Evolutionary conservation across 2,329 filamentous ascomycete species (phyloP), one percentile per base, ranked within the genome.

Genomic region (Colletotrichum theobromicola): DNA sequence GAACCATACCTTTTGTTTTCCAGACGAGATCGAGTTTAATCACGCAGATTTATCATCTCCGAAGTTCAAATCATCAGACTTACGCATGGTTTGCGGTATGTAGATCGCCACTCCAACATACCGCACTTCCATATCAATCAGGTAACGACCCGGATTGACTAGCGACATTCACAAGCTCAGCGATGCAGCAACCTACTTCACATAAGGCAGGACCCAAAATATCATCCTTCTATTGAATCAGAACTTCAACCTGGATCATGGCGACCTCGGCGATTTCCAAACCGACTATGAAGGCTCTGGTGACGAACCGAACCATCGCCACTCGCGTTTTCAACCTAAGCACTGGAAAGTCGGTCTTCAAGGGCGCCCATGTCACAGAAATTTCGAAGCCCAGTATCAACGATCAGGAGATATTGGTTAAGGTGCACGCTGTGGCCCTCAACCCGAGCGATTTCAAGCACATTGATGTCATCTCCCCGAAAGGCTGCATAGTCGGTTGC

Each of bases 401-500:
- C 4, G 65, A 63, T 35, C 60, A 75, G 13, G 77, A 81, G 61
- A 76, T 82, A 32, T 73, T 83, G 26, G 78, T 83, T 58, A 78
- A 79, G 58, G 80, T 81, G 65, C 76, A 75, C 26, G 77, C 80
- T 5, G 78, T 83, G 9, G 81, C 81, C 10, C 77, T 84, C n/a
- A 84, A 83, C 79, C 73, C 79, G 75, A 70, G 81, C 15, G 82
- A 84, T 72, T 80, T 78, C 58, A 83, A 84, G 76, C 77, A 76
- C 63, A 75, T 84, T 64, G 70, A 81, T 62, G 18, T 60, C 21
- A 60, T 83, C 57, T 81, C 78, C 7, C 82, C 80, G 13, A 80
- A 80, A 1, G 75, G 69, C 16, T 76, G 68, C 66, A 79, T 82
- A 46, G 70, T 81, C 67, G 72, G 84, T 1, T 77, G 76, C 28